Base-by-base conservation (phyloP, 129 eudicot species). In the Solidago caesia region DNA sequence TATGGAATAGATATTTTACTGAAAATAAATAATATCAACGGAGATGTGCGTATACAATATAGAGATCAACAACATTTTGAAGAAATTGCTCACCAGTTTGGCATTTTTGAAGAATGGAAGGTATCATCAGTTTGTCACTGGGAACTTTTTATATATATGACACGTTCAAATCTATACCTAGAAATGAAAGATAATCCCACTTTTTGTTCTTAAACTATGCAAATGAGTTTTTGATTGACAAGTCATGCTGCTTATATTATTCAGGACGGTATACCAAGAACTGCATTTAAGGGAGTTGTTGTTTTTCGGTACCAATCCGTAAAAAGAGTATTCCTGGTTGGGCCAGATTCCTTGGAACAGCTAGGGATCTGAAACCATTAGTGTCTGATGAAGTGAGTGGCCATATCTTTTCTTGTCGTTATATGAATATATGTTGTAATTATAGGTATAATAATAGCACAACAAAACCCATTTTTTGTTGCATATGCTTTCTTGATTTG, bases 101-200 rank as follows among this genome's bases (percentile, higher is more conserved):
- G 98, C 75, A 90, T 94, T 77, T 94, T 94, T 80, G 96, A 94
- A 81, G 98, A 94, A 77, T 94, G 98, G 98, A 94, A 94, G 96
- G 98, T 93, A 90, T 75, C 43, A 14, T 9, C 70, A 61, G n/a
- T 15, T 61, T 11, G 68, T 41, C 25, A 60, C 47, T 48, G 26
- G 2, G 14, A 39, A 41, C 39, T n/a, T 5, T 21, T n/a, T 44
- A 8, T 59, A 0, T 15, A 25, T 11, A 16, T 44, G 47, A 26
- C 29, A 27, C 33, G 43, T 4, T 7, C 44, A 15, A 66, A 43
- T 25, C 9, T 60, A 21, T 60, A 9, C 65, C 8, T 25, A 56
- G 62, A 33, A 12, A 14, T 16, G 4, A n/a, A 21, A 47, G 43
- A 26, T 39, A 14, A 46, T 16, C 58, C 46, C 43, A 10, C 4